A percentile compares a stretch with the other conserved stretches of the same genome.
Conservation (phyloP, 1,284 basidiomycete genomes). For the Malassezia restricta region DNA sequence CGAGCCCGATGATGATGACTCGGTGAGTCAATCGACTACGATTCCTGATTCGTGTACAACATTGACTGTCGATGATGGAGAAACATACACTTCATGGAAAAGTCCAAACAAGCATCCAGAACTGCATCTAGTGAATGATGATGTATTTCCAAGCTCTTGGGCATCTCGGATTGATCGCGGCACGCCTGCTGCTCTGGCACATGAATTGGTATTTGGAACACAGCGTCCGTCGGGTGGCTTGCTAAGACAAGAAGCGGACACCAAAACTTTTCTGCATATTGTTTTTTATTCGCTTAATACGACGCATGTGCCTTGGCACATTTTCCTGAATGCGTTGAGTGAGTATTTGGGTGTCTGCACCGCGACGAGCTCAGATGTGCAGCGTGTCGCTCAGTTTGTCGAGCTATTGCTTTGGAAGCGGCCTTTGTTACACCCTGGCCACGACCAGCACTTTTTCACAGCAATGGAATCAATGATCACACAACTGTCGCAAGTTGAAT, state of each 20-base stretch:
- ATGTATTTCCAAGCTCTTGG: conserved; percentile 24
- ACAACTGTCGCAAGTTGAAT: neutral
- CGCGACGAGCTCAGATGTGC: neutral
- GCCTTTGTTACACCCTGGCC: conserved; percentile 2
- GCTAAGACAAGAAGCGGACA: neutral
- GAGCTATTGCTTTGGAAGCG: conserved; percentile 15
- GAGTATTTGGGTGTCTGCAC: neutral
- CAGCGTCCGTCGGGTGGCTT: conserved; percentile 11
- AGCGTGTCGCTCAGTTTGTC: conserved; percentile 5
- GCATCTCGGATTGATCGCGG: conserved; percentile 26
- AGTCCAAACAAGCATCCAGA: conserved; percentile 24
- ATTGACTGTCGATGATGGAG: neutral
- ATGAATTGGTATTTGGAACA: conserved; percentile 38
- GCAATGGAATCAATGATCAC: neutral
- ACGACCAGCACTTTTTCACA: conserved; percentile 1
- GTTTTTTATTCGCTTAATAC: conserved; percentile 12
- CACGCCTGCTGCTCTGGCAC: conserved; percentile 27
- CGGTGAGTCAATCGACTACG: neutral
- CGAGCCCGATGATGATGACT: neutral
- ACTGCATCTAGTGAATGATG: conserved; percentile 19
- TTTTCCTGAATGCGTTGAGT: conserved; percentile 3
- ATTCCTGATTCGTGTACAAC: neutral
- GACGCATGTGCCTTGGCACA: conserved; percentile 1
- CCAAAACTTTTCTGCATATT: conserved; percentile 12
- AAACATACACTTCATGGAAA: conserved; percentile 18